Percentiles rank a stretch among this genome's conserved stretches.
These are phyloP conservation scores for Micromonas pusilla DNA, from an alignment of 139 green algal species.

Conservation along the genomic window DNA sequence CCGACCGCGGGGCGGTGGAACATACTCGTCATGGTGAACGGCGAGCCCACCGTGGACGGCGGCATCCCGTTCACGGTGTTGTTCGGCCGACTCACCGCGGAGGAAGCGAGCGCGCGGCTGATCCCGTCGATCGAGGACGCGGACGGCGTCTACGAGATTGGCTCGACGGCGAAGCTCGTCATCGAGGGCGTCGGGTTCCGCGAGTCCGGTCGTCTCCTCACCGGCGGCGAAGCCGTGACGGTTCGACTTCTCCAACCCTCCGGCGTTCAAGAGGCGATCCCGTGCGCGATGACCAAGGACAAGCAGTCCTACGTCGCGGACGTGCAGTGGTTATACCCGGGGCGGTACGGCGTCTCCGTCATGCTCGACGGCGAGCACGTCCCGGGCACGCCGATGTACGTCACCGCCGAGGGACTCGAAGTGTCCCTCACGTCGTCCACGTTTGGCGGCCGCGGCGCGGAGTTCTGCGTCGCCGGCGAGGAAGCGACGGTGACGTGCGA, in stretches of 20 bases:
- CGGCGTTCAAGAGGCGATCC: neutral
- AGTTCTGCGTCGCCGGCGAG: slow-evolving; percentile 2
- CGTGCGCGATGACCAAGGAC: neutral
- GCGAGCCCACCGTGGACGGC: neutral
- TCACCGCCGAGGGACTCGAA: neutral
- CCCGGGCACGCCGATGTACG: slow-evolving; percentile 4
- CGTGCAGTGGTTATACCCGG: slow-evolving; percentile 11
- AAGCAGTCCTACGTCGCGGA: neutral
- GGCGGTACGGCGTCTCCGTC: neutral
- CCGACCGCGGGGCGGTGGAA: slow-evolving; percentile 10
- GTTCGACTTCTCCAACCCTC: neutral
- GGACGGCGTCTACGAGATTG: neutral
- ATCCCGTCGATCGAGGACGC: neutral
- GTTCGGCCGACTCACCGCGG: slow-evolving; percentile 12
- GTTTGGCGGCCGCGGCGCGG: neutral
- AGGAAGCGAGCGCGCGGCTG: neutral
- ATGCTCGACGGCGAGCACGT: slow-evolving; percentile 19
- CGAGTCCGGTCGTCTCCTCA: neutral
- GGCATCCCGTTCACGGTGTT: slow-evolving; percentile 2
- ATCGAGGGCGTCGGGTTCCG: neutral
- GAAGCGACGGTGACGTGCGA: neutral
- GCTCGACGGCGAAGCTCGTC: neutral
- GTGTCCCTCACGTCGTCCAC: neutral
- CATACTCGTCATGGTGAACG: slow-evolving; percentile 4
- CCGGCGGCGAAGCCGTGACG: slow-evolving; percentile 5